Conservation (phyloP, 192 early-diverging fungal species). For the Entophlyctis luteolus region DNA sequence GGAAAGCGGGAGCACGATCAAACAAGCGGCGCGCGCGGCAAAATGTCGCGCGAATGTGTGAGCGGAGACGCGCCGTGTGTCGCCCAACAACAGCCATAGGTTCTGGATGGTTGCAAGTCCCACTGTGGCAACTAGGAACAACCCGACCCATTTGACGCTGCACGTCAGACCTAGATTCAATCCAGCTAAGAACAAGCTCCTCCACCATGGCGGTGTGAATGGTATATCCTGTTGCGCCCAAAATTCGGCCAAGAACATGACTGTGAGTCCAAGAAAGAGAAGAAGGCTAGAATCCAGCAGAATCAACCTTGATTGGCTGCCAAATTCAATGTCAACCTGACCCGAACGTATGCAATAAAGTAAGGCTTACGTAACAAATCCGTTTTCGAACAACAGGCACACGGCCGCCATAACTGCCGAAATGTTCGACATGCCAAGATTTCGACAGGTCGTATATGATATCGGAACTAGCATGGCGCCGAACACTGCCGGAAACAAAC, state of each 20-base stretch:
- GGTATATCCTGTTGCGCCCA: constrained; percentile 38
- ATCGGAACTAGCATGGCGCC: constrained; percentile 69
- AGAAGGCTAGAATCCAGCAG: constrained; percentile 50
- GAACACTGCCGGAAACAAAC: constrained; percentile 71
- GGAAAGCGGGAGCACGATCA: constrained; percentile 44
- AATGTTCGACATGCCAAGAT: constrained; percentile 37
- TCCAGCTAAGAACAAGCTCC: constrained; percentile 4
- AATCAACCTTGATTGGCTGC: constrained; percentile 47
- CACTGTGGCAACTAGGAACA: constrained; percentile 49
- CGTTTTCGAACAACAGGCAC: constrained; percentile 42
- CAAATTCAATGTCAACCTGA: neutral
- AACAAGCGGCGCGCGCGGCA: constrained; percentile 41
- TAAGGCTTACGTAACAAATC: constrained; percentile 25
- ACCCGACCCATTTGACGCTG: constrained; percentile 56
- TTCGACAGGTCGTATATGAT: constrained; percentile 46
- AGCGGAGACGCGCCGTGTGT: constrained; percentile 20
- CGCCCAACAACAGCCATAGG: constrained; percentile 47
- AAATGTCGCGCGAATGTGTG: constrained; percentile 40
- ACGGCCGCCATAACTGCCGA: constrained; percentile 34
- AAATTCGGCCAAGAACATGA: constrained; percentile 44
- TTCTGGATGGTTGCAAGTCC: constrained; percentile 47
- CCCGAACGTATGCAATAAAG: neutral
- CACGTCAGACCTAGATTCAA: constrained; percentile 40
- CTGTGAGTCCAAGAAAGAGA: constrained; percentile 47
- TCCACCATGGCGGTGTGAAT: constrained; percentile 45